Conservation (phyloP, 495 filamentous ascomycete species). For the Achaetomiella virescens region DNA sequence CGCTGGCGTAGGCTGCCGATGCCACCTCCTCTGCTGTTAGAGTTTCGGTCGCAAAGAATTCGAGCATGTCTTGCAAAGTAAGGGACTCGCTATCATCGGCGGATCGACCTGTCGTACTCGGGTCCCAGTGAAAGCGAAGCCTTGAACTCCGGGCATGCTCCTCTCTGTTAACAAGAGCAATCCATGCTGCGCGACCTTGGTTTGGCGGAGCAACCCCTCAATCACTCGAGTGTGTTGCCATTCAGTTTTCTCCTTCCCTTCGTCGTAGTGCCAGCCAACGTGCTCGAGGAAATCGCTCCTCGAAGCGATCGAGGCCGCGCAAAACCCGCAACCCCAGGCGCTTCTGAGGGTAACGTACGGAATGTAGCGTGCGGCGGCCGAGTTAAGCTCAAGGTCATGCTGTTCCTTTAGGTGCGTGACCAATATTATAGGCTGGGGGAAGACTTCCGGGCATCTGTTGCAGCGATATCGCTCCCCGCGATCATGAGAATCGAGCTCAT, state of each 20-base stretch:
- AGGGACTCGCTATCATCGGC: not conserved
- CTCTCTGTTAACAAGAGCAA: slow-evolving; percentile 9
- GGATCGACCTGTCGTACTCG: slow-evolving; percentile 7
- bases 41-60: slow-evolving; percentile 11
- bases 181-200: slow-evolving; percentile 17
- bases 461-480: slow-evolving; percentile 10
- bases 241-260: slow-evolving; percentile 12
- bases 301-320: slow-evolving; percentile 8
- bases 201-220: slow-evolving; percentile 20
- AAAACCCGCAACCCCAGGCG: slow-evolving; percentile 29
- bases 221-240: slow-evolving; percentile 26
- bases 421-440: not conserved
- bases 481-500: slow-evolving; percentile 19
- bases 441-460: slow-evolving; percentile 10
- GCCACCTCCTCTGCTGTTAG: not conserved
- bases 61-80: slow-evolving; percentile 15
- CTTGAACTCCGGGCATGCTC: slow-evolving; percentile 11
- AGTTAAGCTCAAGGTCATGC: slow-evolving; percentile 2
- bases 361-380: not conserved
- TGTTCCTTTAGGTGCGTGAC: slow-evolving; percentile 4
- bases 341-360: not conserved
- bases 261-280: slow-evolving; percentile 21
- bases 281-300: slow-evolving; percentile 21
- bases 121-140: slow-evolving; percentile 19
- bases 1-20: not conserved